These are phyloP conservation scores for Podaxis mareebaensis DNA, from an alignment of 768 basidiomycete species.

Conservation along the genomic window DNA sequence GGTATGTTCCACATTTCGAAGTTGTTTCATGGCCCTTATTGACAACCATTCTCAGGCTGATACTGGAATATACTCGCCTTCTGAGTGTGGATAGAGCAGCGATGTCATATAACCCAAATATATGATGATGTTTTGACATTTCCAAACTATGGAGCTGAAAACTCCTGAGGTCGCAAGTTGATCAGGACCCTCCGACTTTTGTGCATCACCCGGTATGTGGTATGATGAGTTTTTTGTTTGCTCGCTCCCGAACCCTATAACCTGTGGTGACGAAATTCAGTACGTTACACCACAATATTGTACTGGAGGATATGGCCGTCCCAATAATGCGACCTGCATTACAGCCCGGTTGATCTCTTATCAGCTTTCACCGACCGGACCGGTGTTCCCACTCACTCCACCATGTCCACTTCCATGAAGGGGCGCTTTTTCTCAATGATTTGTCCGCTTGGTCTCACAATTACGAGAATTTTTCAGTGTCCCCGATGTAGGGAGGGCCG, in stretches of 20 bases:
- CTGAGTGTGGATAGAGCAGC: slow-evolving; percentile 45
- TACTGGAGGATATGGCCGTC: neutral
- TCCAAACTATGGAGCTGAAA: neutral
- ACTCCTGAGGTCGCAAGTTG: neutral
- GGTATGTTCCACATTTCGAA: slow-evolving; percentile 28
- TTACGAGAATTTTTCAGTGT: slow-evolving; percentile 1
- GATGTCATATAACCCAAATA: slow-evolving; percentile 33
- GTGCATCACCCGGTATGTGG: too few species aligned
- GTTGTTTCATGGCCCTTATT: neutral
- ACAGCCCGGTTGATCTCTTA: neutral
- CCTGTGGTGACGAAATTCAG: neutral
- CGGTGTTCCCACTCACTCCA: neutral
- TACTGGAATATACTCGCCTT: slow-evolving; percentile 55
- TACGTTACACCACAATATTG: neutral
- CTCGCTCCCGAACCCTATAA: too few species aligned
- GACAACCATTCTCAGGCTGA: slow-evolving; percentile 35
- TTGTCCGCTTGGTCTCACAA: neutral
- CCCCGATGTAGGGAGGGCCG: neutral
- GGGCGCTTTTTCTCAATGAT: slow-evolving; percentile 2
- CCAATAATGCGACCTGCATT: neutral
- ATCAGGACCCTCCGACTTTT: neutral
- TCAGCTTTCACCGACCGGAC: neutral
- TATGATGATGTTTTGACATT: slow-evolving; percentile 3
- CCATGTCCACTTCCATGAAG: neutral
- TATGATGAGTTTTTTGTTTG: too few species aligned